Conservation (phyloP, 2,329 filamentous ascomycete species). For the Neocatenulostroma microsporum region DNA sequence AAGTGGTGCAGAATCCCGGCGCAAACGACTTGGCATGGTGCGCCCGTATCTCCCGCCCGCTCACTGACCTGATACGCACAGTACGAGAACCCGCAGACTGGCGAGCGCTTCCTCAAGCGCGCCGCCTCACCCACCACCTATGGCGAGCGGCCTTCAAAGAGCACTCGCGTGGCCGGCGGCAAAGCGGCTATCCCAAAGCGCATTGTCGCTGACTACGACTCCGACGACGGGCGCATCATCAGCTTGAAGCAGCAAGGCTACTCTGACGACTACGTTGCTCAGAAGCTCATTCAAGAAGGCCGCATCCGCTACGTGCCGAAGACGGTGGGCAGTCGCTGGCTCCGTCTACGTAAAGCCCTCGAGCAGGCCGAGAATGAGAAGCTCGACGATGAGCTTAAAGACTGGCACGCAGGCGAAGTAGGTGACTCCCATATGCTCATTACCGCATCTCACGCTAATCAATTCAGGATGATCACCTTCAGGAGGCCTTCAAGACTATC, state of each 20-base stretch:
- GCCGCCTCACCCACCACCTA: neutral
- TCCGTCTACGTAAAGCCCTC: slow-evolving; percentile 38
- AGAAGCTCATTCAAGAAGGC: slow-evolving; percentile 35
- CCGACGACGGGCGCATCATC: slow-evolving; percentile 42
- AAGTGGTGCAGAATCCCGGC: neutral
- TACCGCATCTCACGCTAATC: slow-evolving; percentile 3
- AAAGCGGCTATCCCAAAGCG: slow-evolving; percentile 36
- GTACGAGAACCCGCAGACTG: slow-evolving; percentile 14
- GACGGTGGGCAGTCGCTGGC: slow-evolving; percentile 42
- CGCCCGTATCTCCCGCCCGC: neutral
- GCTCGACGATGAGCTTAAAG: slow-evolving; percentile 40
- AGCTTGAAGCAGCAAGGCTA: slow-evolving; percentile 36
- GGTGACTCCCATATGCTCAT: slow-evolving; percentile 8
- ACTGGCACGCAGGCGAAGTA: slow-evolving; percentile 46
- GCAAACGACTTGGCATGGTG: neutral
- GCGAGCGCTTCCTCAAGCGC: slow-evolving; percentile 6
- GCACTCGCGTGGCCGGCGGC: slow-evolving; percentile 31
- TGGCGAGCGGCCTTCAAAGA: slow-evolving; percentile 3
- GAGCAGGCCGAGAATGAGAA: slow-evolving; percentile 38
- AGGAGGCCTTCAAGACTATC: slow-evolving; percentile 34
- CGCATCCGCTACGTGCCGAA: slow-evolving; percentile 39
- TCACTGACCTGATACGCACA: slow-evolving; percentile 2
- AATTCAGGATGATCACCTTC: slow-evolving; percentile 38
- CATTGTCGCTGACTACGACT: slow-evolving; percentile 38
- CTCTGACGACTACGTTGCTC: slow-evolving; percentile 38